Percentiles rank a stretch among this genome's conserved stretches.
Conservation (phyloP, 805 yeast species). For the Candida fluviatilis region DNA sequence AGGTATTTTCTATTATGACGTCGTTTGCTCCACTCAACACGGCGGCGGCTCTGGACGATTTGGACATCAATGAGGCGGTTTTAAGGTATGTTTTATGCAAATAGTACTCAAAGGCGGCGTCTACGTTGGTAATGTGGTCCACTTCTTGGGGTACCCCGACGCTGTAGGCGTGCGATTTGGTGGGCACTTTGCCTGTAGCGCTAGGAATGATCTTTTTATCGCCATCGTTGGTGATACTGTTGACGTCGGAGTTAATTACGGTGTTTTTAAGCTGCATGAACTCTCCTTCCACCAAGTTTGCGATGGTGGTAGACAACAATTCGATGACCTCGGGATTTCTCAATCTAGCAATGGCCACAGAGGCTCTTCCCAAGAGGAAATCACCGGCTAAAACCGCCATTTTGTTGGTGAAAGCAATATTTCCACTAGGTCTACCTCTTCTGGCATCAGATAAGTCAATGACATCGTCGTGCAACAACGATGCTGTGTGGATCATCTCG, state of each 20-base stretch:
- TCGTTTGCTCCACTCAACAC: constrained; percentile 83
- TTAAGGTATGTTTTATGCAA: constrained; percentile 92
- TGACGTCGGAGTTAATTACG: constrained; percentile 47
- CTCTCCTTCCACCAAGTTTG: constrained; percentile 96
- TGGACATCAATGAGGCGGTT: constrained; percentile 92
- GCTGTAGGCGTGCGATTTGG: constrained; percentile 54
- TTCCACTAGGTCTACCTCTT: constrained; percentile 88
- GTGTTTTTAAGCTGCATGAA: constrained; percentile 98
- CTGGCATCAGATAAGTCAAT: constrained; percentile 87
- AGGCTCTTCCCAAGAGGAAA: constrained; percentile 90
- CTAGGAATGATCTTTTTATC: constrained; percentile 44
- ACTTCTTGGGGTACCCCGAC: constrained; percentile 33
- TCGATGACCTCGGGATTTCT: constrained; percentile 98
- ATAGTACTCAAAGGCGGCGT: constrained; percentile 92
- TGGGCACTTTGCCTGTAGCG: constrained; percentile 62
- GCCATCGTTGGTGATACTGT: constrained; percentile 45
- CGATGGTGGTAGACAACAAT: constrained; percentile 90
- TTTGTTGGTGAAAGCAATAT: constrained; percentile 90
- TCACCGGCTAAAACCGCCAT: constrained; percentile 98
- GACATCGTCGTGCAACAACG: constrained; percentile 93
- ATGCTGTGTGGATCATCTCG: constrained; percentile 97
- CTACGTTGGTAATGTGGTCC: constrained; percentile 63
- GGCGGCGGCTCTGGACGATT: constrained; percentile 89
- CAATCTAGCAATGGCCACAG: constrained; percentile 88
- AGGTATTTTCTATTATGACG: constrained; percentile 75